Evolutionary conservation across 495 filamentous ascomycete genomes (phyloP).

Genomic region (Chlorociboria aeruginascens): DNA sequence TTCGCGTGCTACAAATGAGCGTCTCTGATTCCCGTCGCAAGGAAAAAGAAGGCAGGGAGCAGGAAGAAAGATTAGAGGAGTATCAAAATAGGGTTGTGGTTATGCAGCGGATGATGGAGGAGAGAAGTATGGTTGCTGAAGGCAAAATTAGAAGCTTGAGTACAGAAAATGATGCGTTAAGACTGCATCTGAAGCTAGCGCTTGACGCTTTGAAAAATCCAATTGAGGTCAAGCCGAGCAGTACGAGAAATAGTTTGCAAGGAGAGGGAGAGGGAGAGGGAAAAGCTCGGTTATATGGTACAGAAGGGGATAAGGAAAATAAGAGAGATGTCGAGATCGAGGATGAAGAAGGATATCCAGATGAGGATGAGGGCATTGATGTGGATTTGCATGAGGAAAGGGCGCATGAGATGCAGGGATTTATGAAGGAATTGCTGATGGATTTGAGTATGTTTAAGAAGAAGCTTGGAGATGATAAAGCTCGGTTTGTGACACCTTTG

Average conservation of each 20-base stretch:
- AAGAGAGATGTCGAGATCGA: conserved; percentile 24
- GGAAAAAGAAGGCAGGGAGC: conserved; percentile 36
- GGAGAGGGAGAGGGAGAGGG: conserved; percentile 18
- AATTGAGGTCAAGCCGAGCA: conserved; percentile 31
- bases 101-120: conserved; percentile 92
- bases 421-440: conserved; percentile 58
- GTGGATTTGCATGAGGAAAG: conserved; percentile 34
- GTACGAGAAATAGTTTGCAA: conserved; percentile 16
- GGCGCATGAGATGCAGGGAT: conserved; percentile 49
- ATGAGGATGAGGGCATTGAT: conserved; percentile 31
- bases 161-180: conserved; percentile 79
- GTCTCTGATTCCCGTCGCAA: conserved; percentile 43
- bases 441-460: conserved; percentile 72
- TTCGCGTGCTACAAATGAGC: conserved; percentile 67
- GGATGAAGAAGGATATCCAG: conserved; percentile 25
- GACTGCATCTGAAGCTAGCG: conserved; percentile 74
- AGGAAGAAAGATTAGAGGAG: conserved; percentile 69
- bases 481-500: conserved; percentile 26
- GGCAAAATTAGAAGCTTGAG: conserved; percentile 79
- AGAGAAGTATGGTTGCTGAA: conserved; percentile 74
- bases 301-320: conserved; percentile 20
- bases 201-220: conserved; percentile 83
- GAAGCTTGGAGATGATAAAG: conserved; percentile 70
- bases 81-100: conserved; percentile 78
- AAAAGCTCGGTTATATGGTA: conserved; percentile 2